Base-by-base conservation (phyloP, 169 alveolate species). In the Nephromyces sp. region DNA sequence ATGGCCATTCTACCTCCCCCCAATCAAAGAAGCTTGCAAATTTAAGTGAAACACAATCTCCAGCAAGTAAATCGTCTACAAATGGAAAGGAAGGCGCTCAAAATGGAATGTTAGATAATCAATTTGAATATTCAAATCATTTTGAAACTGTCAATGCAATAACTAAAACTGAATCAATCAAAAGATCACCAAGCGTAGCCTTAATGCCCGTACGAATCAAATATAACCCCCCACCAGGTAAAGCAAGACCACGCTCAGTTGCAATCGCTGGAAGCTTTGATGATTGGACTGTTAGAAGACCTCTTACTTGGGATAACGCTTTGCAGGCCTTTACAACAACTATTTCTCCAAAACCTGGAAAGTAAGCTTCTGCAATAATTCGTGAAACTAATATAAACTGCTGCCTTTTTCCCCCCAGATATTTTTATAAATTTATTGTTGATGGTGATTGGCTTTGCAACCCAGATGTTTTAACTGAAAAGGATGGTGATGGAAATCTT, bases 401-500 rank as follows among this genome's bases (percentile, higher is more conserved):
- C 57, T 43, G 15, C 15, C 25, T 43, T 43, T n/a, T 43, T 43
- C n/a, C 57, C 57, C n/a, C 72, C 43, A 66, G 75, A 76, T 75
- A 66, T 67, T 32, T 52, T 22, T 75, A 75, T 81, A 92, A 92
- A 79, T 89, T 85, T 73, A 85, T 90, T 21, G 87, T 92, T 6
- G 92, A 92, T 73, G 93, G 92, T 0, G 86, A 78, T 52, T 92
- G 97, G 97, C 82, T 85, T 30, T 79, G 90, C 76, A 85, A 82
- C 57, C 86, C 85, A 29, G 85, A 87, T 63, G 93, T 87, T 66
- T 85, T 85, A 28, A 86, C 74, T 27, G 91, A 83, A 67, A 76
- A 66, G 25, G 96, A 89, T 66, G 43, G 70, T 24, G 70, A 68
- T 33, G 96, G 96, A 71, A 87, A 86, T 69, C 74, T 82, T 27